Evolutionary conservation across 306 rosid species (phyloP), one percentile per base, ranked within the genome.

Genomic region (Gleditsia sinensis): DNA sequence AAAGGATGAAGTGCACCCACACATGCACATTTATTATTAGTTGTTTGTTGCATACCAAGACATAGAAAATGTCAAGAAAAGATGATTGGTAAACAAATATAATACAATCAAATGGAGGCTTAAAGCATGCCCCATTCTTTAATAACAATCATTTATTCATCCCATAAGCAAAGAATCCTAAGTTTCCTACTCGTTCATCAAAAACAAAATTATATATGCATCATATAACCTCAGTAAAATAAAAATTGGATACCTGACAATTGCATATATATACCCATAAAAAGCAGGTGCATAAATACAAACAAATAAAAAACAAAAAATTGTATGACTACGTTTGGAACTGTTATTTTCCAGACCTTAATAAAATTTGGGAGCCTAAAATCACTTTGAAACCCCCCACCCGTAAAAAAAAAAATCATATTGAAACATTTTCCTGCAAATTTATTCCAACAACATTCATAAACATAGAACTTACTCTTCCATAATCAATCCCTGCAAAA

Each of bases 101-200:
- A 67, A 17, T 37, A 53, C 14, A 58, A 40, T 64, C 25, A 16
- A 64, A 65, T 65, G 21, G 36, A 43, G 63, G 17, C 69, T 55
- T 57, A 63, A 36, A 55, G 42, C 33, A 55, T 25, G 23, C 33
- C 56, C 67, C 59, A 27, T 58, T 59, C 48, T 37, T 80, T 34
- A 48, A 7, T 25, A 34, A 40, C 56, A 77, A 21, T 21, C 37
- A 9, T 14, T 20, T 21, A 24, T 19, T 58, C 63, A 72, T 21
- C 59, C 51, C 28, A 8, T 10, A 48, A 11, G 36, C 11, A 73
- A 48, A 66, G 23, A 43, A 42, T 27, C 69, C 16, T 55, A 32
- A 49, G 36, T 24, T 50, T 17, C 19, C 56, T 27, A 25, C 28
- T 28, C 21, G 21, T 13, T 28, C 23, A 57, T 43, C 20, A 4